phyloP scores from a whole-genome alignment of 2,329 filamentous ascomycete genomes.

The Xylaria digitata region DNA sequence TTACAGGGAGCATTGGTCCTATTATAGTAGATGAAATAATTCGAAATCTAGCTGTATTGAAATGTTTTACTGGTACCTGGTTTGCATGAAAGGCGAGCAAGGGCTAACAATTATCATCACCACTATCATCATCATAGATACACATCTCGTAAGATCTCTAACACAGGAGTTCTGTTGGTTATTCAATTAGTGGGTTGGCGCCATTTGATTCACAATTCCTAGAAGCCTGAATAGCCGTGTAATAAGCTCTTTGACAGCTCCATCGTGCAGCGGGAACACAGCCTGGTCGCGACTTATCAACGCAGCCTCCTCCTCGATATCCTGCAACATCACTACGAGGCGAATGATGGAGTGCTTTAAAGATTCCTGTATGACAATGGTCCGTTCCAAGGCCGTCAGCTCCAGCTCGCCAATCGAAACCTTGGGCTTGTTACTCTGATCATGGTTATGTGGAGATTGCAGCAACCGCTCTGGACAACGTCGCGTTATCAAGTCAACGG shows the following conservation, averaged over 20 bases:
- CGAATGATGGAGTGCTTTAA: slow-evolving; percentile 37
- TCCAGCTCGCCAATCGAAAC: slow-evolving; percentile 29
- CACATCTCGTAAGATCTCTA: too few relatives aligned
- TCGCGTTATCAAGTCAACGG: slow-evolving; percentile 12
- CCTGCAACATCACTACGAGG: slow-evolving; percentile 36
- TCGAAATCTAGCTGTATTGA: too few relatives aligned
- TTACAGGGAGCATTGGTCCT: slow-evolving; percentile 30
- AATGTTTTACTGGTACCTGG: too few relatives aligned
- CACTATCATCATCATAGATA: too few relatives aligned
- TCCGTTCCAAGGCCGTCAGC: slow-evolving; percentile 26
- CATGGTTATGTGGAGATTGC: too few relatives aligned
- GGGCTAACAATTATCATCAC: too few relatives aligned
- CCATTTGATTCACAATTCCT: slow-evolving; percentile 22
- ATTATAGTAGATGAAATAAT: background rate
- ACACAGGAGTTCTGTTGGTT: too few relatives aligned
- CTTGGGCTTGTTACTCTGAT: background rate
- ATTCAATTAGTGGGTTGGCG: too few relatives aligned
- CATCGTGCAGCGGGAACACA: slow-evolving; percentile 24
- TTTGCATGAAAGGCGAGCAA: too few relatives aligned
- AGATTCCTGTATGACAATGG: slow-evolving; percentile 33
- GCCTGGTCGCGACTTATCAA: slow-evolving; percentile 1
- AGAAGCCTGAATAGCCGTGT: slow-evolving; percentile 34
- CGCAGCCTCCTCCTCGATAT: slow-evolving; percentile 35
- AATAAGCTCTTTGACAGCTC: slow-evolving; percentile 28
- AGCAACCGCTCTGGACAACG: too few relatives aligned